Base-by-base conservation (phyloP, 305 asterid species). In the Solanum hybrid region DNA sequence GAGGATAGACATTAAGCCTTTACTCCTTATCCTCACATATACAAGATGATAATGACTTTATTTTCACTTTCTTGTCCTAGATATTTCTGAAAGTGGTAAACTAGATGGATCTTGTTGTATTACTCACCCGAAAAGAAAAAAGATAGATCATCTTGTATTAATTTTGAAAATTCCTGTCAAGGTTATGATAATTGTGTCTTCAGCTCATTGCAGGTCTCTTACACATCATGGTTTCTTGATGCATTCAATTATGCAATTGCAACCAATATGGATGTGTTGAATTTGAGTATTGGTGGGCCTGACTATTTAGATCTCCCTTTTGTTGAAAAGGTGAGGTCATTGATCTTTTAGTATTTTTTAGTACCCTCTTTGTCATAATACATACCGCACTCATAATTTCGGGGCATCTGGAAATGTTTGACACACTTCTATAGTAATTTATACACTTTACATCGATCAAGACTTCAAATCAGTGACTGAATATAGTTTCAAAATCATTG, bases 121-220 rank as follows among this genome's bases (percentile, higher is more conserved):
- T 51, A 20, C 31, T 56, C 72, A 85, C 17, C 32, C 5, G 10
- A 32, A 85, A 56, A 31, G 38, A 31, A 84, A 84, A 51, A 56
- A 85, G 32, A 31, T 32, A 6, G 88, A 85, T 85, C 46, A 31
- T 56, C 46, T 51, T 46, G 87, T 10, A 29, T 56, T 84, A 51
- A 29, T 84, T 82, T 84, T 84, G 87, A 10, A 51, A 31, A 11
- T 31, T 29, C 75, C 29, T 93, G 93, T 91, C 92, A 92, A 94
- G 98, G 94, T 91, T 93, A 93, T 95, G 97, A 97, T 97, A 93
- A 96, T 92, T 93, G 91, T 96, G 92, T 93, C 88, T 94, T 96
- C 99, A 97, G 99, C 96, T 95, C 91, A 91, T 92, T 97, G 96
- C 99, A 97, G 99, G 98, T 97, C 91, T 97, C 99, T 84, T 97